Evolutionary conservation across 768 basidiomycete genomes (phyloP).

Genomic region (Polyporus arcularius): DNA sequence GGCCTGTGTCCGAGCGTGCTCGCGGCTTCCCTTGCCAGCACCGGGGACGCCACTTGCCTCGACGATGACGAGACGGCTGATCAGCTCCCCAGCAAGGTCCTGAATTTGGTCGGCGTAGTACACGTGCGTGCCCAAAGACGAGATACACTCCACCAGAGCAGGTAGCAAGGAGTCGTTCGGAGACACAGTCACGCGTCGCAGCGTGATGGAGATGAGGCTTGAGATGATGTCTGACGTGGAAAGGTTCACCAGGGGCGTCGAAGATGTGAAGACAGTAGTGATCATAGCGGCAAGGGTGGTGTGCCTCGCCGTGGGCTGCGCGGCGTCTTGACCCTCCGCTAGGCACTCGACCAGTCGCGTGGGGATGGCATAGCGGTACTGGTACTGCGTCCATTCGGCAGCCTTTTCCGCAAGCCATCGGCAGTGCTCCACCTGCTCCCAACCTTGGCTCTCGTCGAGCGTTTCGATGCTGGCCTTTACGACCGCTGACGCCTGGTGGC

Average conservation of each 20-base stretch:
- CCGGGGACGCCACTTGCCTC: constrained; percentile 62
- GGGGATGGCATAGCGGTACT: constrained; percentile 89
- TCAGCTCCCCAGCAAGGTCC: constrained; percentile 84
- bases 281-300: constrained; percentile 75
- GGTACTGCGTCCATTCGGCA: constrained; percentile 90
- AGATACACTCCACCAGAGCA: constrained; percentile 71
- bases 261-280: constrained; percentile 80
- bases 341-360: constrained; percentile 82
- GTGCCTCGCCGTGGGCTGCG: constrained; percentile 50
- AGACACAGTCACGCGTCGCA: constrained; percentile 67
- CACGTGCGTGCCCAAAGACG: constrained; percentile 85
- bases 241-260: constrained; percentile 82
- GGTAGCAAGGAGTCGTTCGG: constrained; percentile 66
- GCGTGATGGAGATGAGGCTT: constrained; percentile 70
- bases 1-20: constrained; percentile 57
- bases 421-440: constrained; percentile 71
- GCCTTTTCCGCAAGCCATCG: constrained; percentile 79
- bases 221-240: constrained; percentile 89
- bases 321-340: constrained; percentile 57
- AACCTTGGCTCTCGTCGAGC: constrained; percentile 61
- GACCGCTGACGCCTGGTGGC: constrained; percentile 68
- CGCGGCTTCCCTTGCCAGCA: constrained; percentile 39
- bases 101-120: constrained; percentile 97
- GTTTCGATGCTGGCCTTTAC: constrained; percentile 73
- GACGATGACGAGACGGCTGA: constrained; percentile 69